These are phyloP conservation scores for Ophiocordyceps polyrhachis-furcata DNA, from an alignment of 2,329 filamentous ascomycete genomes.

Conservation along the genomic window DNA sequence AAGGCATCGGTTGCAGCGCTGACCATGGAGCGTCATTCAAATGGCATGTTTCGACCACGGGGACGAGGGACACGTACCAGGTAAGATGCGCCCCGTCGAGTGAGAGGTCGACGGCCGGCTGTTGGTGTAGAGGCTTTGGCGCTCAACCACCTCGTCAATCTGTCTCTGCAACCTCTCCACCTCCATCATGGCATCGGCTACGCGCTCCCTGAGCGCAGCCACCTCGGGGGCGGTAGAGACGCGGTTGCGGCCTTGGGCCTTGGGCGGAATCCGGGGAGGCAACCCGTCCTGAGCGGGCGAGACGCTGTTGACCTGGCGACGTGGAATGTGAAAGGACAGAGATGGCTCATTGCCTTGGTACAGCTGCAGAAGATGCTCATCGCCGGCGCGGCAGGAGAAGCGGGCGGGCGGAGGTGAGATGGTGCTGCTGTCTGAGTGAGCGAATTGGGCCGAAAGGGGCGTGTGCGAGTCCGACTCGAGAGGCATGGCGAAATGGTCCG, in stretches of 20 bases:
- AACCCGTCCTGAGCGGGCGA: constrained; percentile 7
- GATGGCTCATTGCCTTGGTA: constrained; percentile 29
- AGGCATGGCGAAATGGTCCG: constrained; percentile 22
- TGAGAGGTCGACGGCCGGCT: constrained; percentile 34
- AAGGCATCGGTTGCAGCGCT: constrained; percentile 33
- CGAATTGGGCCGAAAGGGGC: constrained; percentile 34
- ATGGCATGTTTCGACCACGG: neutral
- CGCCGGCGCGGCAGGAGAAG: constrained; percentile 14
- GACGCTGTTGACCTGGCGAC: constrained; percentile 17
- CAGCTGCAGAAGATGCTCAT: constrained; percentile 12
- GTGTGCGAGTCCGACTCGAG: constrained; percentile 37
- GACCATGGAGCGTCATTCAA: neutral
- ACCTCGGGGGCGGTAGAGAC: constrained; percentile 27
- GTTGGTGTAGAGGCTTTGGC: constrained; percentile 35
- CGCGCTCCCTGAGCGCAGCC: constrained; percentile 33
- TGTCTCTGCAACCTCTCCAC: constrained; percentile 38
- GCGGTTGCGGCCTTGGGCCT: constrained; percentile 20
- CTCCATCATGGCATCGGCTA: constrained; percentile 38
- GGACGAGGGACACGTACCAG: constrained; percentile 10
- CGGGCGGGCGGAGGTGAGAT: constrained; percentile 20
- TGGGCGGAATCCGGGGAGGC: constrained; percentile 21
- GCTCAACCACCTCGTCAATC: constrained; percentile 40
- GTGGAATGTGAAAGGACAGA: constrained; percentile 36
- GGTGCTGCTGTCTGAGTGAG: constrained; percentile 15
- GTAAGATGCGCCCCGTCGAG: constrained; percentile 16